These are phyloP conservation scores for Vitis rotundifolia DNA, from an alignment of 164 flowering plant genomes.

Conservation along the genomic window DNA sequence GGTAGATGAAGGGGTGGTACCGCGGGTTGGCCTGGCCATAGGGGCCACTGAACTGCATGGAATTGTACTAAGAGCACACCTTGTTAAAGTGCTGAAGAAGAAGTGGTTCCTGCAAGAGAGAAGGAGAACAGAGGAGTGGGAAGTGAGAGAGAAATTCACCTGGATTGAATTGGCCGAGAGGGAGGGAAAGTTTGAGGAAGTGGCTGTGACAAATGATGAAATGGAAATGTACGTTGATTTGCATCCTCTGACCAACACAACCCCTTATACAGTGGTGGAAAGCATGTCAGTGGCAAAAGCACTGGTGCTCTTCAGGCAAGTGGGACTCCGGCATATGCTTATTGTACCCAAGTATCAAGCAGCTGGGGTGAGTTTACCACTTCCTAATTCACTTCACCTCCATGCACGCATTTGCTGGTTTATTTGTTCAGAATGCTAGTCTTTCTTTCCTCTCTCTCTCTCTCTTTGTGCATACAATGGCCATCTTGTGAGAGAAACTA, in stretches of 20 bases:
- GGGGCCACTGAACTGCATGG: conserved; percentile 73
- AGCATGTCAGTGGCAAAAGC: conserved; percentile 94
- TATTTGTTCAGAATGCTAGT: too few species aligned
- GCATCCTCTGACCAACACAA: conserved; percentile 85
- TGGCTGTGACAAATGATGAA: conserved; percentile 57
- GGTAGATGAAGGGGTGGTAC: conserved; percentile 51
- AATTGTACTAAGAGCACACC: conserved; percentile 70
- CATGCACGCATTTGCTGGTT: too few species aligned
- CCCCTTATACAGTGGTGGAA: conserved; percentile 85
- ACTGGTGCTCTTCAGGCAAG: conserved; percentile 72
- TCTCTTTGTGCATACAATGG: not conserved
- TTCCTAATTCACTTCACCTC: not conserved
- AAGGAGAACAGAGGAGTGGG: conserved; percentile 78
- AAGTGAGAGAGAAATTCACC: conserved; percentile 61
- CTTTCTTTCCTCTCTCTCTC: not conserved
- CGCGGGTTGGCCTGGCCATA: conserved; percentile 32
- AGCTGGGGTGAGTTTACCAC: conserved; percentile 62
- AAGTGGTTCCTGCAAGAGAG: conserved; percentile 69
- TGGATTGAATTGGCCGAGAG: conserved; percentile 80
- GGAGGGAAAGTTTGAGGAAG: conserved; percentile 56
- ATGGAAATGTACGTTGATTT: conserved; percentile 92
- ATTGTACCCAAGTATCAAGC: conserved; percentile 78
- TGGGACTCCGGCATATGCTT: conserved; percentile 84
- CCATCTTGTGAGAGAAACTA: not conserved
- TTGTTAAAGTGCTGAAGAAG: conserved; percentile 63